Evolutionary conservation across 352 stramenopile species (phyloP).

Genomic region (Globisporangium spinosum): DNA sequence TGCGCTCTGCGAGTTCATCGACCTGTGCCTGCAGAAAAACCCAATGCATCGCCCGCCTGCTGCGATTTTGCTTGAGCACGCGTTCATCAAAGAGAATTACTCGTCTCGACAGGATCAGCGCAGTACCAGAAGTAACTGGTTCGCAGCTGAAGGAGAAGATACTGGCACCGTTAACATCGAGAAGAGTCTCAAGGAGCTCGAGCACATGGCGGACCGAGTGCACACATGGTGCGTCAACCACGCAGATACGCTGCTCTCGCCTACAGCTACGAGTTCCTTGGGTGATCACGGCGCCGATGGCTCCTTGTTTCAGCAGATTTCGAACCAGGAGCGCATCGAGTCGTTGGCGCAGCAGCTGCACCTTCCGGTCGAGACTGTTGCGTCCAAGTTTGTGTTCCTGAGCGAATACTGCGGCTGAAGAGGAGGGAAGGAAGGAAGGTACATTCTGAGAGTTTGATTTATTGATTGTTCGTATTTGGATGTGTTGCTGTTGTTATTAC

Average conservation of each 20-base stretch:
- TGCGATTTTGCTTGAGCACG: constrained; percentile 50
- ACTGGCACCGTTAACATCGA: constrained; percentile 18
- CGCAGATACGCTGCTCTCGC: constrained; percentile 30
- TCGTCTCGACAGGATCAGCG: constrained; percentile 19
- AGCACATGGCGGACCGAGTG: constrained; percentile 44
- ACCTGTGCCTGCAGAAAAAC: constrained; percentile 80
- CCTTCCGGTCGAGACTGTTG: constrained; percentile 48
- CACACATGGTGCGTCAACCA: constrained; percentile 55
- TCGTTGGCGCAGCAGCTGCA: constrained; percentile 45
- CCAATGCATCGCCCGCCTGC: constrained; percentile 56
- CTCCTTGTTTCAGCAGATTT: constrained; percentile 24
- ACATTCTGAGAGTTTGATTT: neutral
- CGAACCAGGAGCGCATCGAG: constrained; percentile 32
- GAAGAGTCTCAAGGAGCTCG: constrained; percentile 37
- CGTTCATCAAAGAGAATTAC: constrained; percentile 68
- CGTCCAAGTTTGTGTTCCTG: constrained; percentile 54
- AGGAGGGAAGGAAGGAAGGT: constrained; percentile 1
- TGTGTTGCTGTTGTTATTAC: neutral
- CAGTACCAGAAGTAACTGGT: constrained; percentile 18
- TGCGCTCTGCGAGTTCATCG: constrained; percentile 72
- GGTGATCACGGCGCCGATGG: neutral
- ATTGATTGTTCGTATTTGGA: neutral
- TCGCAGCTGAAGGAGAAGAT: neutral
- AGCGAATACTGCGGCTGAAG: constrained; percentile 27
- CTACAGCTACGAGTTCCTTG: constrained; percentile 7